A percentile compares a stretch with the other conserved stretches of the same genome.
Evolutionary conservation across 306 rosid genomes (phyloP).

Genomic region (Begonia peltatifolia): DNA sequence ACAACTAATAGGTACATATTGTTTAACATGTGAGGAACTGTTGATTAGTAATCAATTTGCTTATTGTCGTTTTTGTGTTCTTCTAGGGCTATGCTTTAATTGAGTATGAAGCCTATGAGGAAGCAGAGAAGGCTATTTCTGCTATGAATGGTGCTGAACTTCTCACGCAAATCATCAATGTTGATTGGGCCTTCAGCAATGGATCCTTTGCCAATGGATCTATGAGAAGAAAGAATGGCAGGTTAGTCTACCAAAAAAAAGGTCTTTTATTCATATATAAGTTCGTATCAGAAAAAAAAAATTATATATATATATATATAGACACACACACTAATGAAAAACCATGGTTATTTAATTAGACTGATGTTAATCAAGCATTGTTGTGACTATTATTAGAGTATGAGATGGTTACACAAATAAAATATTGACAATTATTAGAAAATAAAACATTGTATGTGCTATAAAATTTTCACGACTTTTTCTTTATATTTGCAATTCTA

Average conservation of each 20-base stretch:
- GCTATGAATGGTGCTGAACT: constrained; percentile 72
- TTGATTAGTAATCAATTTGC: not conserved
- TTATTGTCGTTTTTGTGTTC: not conserved
- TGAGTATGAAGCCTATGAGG: constrained; percentile 36
- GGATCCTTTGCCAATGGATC: constrained; percentile 36
- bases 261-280: no score
- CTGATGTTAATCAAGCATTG: no score
- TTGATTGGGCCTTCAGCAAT: constrained; percentile 97
- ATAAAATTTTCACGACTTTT: not conserved
- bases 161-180: constrained; percentile 56
- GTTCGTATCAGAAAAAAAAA: no score
- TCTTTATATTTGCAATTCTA: constrained; percentile 11
- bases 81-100: constrained; percentile 43
- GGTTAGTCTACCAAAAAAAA: constrained; percentile 24
- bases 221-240: constrained; percentile 57
- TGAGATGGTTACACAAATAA: no score
- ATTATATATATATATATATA: no score
- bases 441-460: no score
- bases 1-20: not conserved
- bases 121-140: constrained; percentile 79
- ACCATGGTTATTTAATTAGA: no score
- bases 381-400: no score
- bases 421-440: no score
- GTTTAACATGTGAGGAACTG: not conserved
- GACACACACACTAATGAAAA: no score